Evolutionary conservation across 2,329 filamentous ascomycete species (phyloP).

Genomic region (Exophiala sideris): DNA sequence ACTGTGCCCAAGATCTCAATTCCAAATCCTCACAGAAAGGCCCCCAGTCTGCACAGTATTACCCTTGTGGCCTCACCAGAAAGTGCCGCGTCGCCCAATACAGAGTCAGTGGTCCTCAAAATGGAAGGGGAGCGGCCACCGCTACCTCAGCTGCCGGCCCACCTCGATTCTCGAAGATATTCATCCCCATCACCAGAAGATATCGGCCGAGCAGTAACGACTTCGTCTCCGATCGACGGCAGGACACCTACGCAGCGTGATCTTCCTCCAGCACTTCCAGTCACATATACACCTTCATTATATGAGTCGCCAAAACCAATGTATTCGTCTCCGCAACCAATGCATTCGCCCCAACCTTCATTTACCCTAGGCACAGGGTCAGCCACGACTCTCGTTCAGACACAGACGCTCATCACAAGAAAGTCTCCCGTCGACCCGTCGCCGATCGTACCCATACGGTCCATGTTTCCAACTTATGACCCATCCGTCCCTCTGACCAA

Average conservation of each 20-base stretch:
- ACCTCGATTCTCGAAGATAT: conserved; percentile 3
- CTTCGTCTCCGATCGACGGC: conserved; percentile 26
- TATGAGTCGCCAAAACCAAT: conserved; percentile 12
- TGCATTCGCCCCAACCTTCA: conserved; percentile 7
- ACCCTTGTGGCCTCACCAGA: conserved; percentile 14
- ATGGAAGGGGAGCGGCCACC: conserved; percentile 20
- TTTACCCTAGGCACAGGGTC: conserved; percentile 21
- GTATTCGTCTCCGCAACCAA: conserved; percentile 10
- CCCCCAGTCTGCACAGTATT: conserved; percentile 25
- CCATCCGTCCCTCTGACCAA: conserved; percentile 36
- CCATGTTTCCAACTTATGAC: conserved; percentile 46
- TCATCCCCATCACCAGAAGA: conserved; percentile 22
- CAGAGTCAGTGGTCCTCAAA: conserved; percentile 20
- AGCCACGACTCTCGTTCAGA: conserved; percentile 19
- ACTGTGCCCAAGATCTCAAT: conserved; percentile 25
- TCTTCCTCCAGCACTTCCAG: conserved; percentile 7
- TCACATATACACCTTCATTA: conserved; percentile 25
- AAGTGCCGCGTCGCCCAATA: conserved; percentile 11
- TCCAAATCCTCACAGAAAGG: conserved; percentile 27
- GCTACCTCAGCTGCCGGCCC: conserved; percentile 10
- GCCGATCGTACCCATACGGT: conserved; percentile 39
- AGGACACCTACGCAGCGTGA: conserved; percentile 16
- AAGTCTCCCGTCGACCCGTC: conserved; percentile 27
- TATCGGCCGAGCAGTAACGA: conserved; percentile 27
- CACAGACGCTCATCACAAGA: not conserved